Base-by-base conservation (phyloP, 176 grass and related monocot species). In the Cenchrus fungigraminus region DNA sequence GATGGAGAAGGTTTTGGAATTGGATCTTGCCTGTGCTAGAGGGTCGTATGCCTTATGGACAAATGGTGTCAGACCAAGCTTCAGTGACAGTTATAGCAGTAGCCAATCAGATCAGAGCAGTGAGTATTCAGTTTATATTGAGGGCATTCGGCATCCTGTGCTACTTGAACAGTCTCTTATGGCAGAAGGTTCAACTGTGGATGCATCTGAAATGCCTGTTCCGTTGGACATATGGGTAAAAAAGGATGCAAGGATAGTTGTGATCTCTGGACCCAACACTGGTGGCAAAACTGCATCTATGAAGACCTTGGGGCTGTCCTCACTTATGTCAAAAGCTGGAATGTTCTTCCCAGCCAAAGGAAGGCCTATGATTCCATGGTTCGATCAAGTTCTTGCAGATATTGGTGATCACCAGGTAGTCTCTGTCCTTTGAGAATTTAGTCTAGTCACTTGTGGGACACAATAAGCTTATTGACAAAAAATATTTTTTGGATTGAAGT, bases 241-340 rank as follows among this genome's bases (percentile, higher is more conserved):
- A 59, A 73, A 32, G 12, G 13, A 74, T 43, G 86, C 85, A 42
- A 92, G 86, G 79, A 87, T 95, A 79, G 64, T 95, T 84, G 93
- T 95, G 86, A 95, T 95, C 76, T 95, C 93, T 20, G 90, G 93
- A 78, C 93, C 93, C n/a, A 95, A 95, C n/a, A 90, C 93, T 46
- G 93, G 93, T 70, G 93, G 93, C 11, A 95, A 95, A 88, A 95
- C 93, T 81, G 93, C 93, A 46, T 92, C 87, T 46, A 95, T 95
- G 93, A 95, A 95, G 86, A 95, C 93, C 28, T 84, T 95, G 79
- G 93, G 93, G 3, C 87, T 95, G 70, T 79, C 93, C 28, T 92
- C 87, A 62, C 79, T 92, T 13, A 95, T 92, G 90, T 90, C 93
- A 44, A 95, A 95, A 68, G 90, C 90, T 73, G 93, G 93, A 76